Evolutionary conservation across 192 early-diverging fungal genomes (phyloP), one percentile per base, ranked within the genome.

Genomic region (Powellomyces hirtus): DNA sequence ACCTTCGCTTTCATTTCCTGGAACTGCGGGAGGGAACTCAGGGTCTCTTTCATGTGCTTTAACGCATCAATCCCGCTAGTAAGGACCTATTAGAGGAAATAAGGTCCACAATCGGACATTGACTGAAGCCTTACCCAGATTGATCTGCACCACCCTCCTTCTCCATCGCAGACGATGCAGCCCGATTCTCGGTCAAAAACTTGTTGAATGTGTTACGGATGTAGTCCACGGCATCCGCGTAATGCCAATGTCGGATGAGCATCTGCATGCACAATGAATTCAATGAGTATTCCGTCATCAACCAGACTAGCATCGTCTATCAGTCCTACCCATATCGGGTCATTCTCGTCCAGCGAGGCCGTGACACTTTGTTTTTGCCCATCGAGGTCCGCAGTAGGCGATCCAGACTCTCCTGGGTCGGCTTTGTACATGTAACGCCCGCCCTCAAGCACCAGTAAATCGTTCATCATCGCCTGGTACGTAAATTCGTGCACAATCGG

Each of bases 401-500:
- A 22, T 16, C 27, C 6, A 1, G 46, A 18, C 58, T 60, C 67
- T 4, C 38, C 40, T n/a, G 36, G 42, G 1, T 58, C 66, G 27
- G 34, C 1, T 24, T 59, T 56, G 24, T 59, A 70, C 53, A 72
- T 45, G 56, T 79, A 76, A 59, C 68, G 67, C 30, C 74, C 78
- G 38, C 66, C 72, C 49, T 79, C 74, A n/a, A 75, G 20, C 20
- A 74, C 74, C 14, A 99, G 71, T 66, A 99, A 76, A 74, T 99
- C 98, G 63, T 94, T 88, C 55, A 92, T 86, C 95, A 98, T 98
- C 1, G 98, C 95, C 75, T 99, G 96, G 68, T 99, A 99, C 0
- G 98, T 97, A 64, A 99, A 98, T 76, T 99, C 98, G 78, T 99
- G 96, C 36, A 98, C 76, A 4, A 98, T 84, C 5, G 98, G 94